phyloP scores from a whole-genome alignment of 2,329 filamentous ascomycete genomes.

The Talaromyces sp. region DNA sequence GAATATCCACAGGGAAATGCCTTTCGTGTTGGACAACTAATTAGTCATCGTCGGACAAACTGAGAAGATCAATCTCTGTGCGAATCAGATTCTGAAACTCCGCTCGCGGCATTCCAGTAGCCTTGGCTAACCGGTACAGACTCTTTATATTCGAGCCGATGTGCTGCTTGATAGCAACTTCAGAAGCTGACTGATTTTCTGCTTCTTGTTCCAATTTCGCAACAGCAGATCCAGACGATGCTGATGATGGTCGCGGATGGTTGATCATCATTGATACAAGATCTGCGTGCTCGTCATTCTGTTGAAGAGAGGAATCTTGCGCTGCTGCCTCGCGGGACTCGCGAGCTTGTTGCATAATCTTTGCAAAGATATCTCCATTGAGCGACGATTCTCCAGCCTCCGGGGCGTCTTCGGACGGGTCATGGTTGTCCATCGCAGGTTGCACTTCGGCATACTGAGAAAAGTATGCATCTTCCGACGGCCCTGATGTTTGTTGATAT shows the following conservation, averaged over 20 bases:
- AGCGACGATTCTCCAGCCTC: slow-evolving; percentile 53
- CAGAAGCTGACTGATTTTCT: slow-evolving; percentile 53
- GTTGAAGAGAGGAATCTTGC: slow-evolving; percentile 23
- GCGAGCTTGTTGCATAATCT: slow-evolving; percentile 35
- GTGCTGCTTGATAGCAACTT: slow-evolving; percentile 62
- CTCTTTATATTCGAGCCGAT: slow-evolving; percentile 64
- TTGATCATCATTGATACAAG: slow-evolving; percentile 33
- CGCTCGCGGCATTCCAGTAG: slow-evolving; percentile 56
- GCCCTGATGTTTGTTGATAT: slow-evolving; percentile 30
- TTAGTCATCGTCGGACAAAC: slow-evolving; percentile 53
- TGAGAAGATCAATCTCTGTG: slow-evolving; percentile 59
- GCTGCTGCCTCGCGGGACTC: slow-evolving; percentile 25
- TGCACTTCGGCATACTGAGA: slow-evolving; percentile 63
- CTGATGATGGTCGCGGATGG: slow-evolving; percentile 46
- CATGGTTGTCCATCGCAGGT: slow-evolving; percentile 62
- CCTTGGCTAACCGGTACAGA: slow-evolving; percentile 59
- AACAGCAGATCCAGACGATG: slow-evolving; percentile 50
- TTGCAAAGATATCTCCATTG: slow-evolving; percentile 52
- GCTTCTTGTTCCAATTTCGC: slow-evolving; percentile 57
- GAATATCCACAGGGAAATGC: neutral
- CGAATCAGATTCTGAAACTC: slow-evolving; percentile 62
- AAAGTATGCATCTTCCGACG: slow-evolving; percentile 60
- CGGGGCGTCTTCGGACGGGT: slow-evolving; percentile 56
- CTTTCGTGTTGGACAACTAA: neutral
- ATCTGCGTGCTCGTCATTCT: slow-evolving; percentile 23